phyloP scores from a whole-genome alignment of 1,139 yeast species.

The Kodamaea arcana region DNA sequence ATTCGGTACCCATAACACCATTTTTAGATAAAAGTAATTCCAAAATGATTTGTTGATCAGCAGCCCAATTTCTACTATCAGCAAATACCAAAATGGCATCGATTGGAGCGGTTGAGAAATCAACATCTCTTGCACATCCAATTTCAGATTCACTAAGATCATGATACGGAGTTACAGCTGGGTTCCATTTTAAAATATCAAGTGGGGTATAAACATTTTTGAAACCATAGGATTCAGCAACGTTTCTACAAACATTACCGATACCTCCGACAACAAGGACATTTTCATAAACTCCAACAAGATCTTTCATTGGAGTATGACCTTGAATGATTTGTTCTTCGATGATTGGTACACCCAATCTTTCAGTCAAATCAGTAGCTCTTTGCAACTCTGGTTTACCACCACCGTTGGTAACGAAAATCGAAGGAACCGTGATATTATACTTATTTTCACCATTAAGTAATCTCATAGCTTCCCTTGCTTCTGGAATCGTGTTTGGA shows the following conservation, averaged over 20 bases:
- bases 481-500: conserved; percentile 75
- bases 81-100: conserved; percentile 79
- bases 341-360: conserved; percentile 58
- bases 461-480: conserved; percentile 63
- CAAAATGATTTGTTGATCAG: conserved; percentile 80
- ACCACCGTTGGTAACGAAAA: conserved; percentile 86
- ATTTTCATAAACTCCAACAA: conserved; percentile 59
- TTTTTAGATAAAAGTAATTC: conserved; percentile 69
- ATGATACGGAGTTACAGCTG: conserved; percentile 78
- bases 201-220: conserved; percentile 73
- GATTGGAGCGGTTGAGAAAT: conserved; percentile 58
- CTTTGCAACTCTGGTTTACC: conserved; percentile 75
- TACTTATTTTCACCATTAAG: conserved; percentile 75
- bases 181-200: conserved; percentile 80
- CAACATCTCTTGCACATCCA: conserved; percentile 52
- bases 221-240: conserved; percentile 75
- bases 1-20: conserved; percentile 79
- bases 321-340: conserved; percentile 83
- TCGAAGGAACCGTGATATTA: conserved; percentile 77
- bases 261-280: conserved; percentile 85
- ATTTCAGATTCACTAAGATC: conserved; percentile 68
- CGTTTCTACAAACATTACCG: conserved; percentile 75
- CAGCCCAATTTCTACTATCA: conserved; percentile 85
- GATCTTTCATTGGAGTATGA: conserved; percentile 83
- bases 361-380: conserved; percentile 59